Evolutionary conservation across 2,329 filamentous ascomycete species (phyloP).

Genomic region (Cryoendolithus antarcticus): DNA sequence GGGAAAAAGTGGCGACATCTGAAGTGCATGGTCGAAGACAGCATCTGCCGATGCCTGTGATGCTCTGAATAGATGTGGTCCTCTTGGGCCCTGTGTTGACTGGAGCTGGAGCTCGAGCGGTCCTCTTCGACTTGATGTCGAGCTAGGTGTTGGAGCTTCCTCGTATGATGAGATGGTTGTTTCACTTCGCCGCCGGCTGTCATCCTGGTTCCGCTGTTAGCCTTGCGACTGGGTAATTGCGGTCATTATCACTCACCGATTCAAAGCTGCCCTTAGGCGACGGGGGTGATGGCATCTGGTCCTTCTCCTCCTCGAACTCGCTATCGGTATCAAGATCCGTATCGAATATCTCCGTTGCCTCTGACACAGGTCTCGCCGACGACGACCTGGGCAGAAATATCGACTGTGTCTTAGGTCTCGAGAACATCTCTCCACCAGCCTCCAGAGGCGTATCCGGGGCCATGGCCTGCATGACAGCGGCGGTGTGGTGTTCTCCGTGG

Average conservation of each 20-base stretch:
- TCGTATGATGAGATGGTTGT: slow-evolving; percentile 82
- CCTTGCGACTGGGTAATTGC: no score
- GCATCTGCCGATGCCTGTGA: slow-evolving; percentile 49
- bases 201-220: slow-evolving; percentile 15
- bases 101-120: slow-evolving; percentile 53
- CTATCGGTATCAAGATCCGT: slow-evolving; percentile 61
- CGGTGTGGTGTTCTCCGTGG: slow-evolving; percentile 1
- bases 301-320: slow-evolving; percentile 31
- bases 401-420: slow-evolving; percentile 29
- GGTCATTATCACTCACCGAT: slow-evolving; percentile 45
- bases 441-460: slow-evolving; percentile 33
- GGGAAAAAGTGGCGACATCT: slow-evolving; percentile 62
- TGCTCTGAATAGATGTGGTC: slow-evolving; percentile 77
- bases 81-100: slow-evolving; percentile 65
- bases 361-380: slow-evolving; percentile 50
- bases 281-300: slow-evolving; percentile 2
- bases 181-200: slow-evolving; percentile 58
- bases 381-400: slow-evolving; percentile 6
- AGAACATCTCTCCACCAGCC: slow-evolving; percentile 36
- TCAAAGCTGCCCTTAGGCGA: slow-evolving; percentile 56
- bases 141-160: slow-evolving; percentile 66
- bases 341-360: slow-evolving; percentile 66
- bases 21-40: slow-evolving; percentile 41
- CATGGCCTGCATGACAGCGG: slow-evolving; percentile 30
- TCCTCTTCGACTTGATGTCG: slow-evolving; percentile 41